phyloP scores from a whole-genome alignment of 1,284 basidiomycete species.

The Thecaphora thlaspeos region DNA sequence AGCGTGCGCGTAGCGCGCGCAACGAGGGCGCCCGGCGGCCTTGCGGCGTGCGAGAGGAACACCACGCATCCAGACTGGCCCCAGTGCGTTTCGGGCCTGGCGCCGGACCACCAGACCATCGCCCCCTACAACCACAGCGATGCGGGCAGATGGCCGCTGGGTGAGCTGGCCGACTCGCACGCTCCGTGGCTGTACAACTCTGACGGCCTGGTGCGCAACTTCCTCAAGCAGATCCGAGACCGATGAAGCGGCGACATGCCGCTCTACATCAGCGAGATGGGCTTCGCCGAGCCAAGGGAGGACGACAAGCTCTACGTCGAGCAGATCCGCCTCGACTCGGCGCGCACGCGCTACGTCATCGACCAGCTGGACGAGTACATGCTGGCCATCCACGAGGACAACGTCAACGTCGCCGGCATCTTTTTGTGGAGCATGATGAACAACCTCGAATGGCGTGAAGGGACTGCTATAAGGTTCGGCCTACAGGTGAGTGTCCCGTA shows the following conservation, averaged over 20 bases:
- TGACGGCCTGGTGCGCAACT: constrained; percentile 15
- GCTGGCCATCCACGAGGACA: constrained; percentile 17
- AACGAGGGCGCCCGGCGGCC: constrained; percentile 2
- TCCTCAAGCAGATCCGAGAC: constrained; percentile 13
- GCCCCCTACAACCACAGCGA: neutral
- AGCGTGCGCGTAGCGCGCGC: constrained; percentile 4
- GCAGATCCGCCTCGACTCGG: constrained; percentile 20
- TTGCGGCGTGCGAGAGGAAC: constrained; percentile 21
- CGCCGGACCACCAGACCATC: neutral
- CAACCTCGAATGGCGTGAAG: constrained; percentile 3
- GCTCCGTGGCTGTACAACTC: constrained; percentile 32
- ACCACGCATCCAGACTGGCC: constrained; percentile 26
- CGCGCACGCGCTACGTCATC: constrained; percentile 10
- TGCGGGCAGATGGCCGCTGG: constrained; percentile 5
- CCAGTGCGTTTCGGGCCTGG: constrained; percentile 1
- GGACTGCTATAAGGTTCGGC: too few species aligned
- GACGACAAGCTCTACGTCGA: constrained; percentile 7
- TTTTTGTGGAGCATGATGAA: constrained; percentile 19
- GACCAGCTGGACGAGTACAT: constrained; percentile 24
- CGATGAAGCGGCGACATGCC: constrained; percentile 7
- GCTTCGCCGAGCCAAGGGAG: constrained; percentile 15
- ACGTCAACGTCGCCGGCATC: constrained; percentile 8
- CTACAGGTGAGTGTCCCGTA: too few species aligned
- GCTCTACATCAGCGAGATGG: constrained; percentile 31
- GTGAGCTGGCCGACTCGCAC: constrained; percentile 11